phyloP scores from a whole-genome alignment of 1,284 basidiomycete species.

The Pseudozyma sp. region DNA sequence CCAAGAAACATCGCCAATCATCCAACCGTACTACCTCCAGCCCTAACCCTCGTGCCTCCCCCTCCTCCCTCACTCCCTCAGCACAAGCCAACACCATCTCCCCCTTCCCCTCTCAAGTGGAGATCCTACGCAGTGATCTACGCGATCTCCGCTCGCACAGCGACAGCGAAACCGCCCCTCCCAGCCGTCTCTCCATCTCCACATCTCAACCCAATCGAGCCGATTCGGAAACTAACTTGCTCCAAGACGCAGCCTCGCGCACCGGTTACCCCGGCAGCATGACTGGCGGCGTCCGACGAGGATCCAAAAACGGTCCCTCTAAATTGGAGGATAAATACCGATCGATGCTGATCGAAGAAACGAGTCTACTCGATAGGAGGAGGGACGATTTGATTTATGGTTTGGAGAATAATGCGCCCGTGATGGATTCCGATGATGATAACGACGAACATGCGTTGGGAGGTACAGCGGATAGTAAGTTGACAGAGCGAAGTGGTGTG shows the following conservation, averaged over 20 bases:
- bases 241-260: constrained; percentile 9
- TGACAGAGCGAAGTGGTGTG: background rate
- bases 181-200: background rate
- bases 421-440: constrained; percentile 11
- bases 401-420: constrained; percentile 21
- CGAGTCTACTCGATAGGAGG: constrained; percentile 62
- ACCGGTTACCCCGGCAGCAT: constrained; percentile 9
- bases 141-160: constrained; percentile 16
- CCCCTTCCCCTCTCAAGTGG: constrained; percentile 2
- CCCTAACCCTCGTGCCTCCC: constrained; percentile 1
- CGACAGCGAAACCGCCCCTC: constrained; percentile 22
- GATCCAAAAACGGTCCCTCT: constrained; percentile 23
- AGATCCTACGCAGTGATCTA: background rate
- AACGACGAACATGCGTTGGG: constrained; percentile 16
- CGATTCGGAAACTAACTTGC: constrained; percentile 32
- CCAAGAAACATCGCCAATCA: constrained; percentile 27
- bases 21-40: constrained; percentile 13
- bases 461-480: background rate
- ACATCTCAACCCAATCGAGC: constrained; percentile 8
- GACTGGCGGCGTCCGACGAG: constrained; percentile 13
- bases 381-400: constrained; percentile 63
- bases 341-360: constrained; percentile 66
- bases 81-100: background rate
- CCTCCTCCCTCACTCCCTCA: constrained; percentile 8
- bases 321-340: constrained; percentile 56